Conservation (phyloP, 352 stramenopile genomes). For the Globisporangium lucens region DNA sequence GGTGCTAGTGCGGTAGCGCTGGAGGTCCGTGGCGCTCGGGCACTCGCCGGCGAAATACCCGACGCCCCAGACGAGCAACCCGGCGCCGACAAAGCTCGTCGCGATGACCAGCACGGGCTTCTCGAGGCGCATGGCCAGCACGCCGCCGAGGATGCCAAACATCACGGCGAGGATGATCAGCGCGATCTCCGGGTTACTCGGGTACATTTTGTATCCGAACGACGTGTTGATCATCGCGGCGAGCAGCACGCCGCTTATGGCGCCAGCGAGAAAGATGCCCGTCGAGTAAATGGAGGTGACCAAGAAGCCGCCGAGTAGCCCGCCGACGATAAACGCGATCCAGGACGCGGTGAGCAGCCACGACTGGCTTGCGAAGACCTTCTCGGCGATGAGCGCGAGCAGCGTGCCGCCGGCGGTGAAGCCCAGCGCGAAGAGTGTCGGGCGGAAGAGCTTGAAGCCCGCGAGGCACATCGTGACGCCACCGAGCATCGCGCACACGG, state of each 20-base stretch:
- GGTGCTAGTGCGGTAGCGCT: constrained; percentile 28
- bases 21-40: constrained; percentile 34
- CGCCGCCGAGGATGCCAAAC: constrained; percentile 37
- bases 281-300: constrained; percentile 43
- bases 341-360: constrained; percentile 45
- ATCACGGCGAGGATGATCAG: constrained; percentile 45
- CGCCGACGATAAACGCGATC: constrained; percentile 50
- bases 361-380: constrained; percentile 33
- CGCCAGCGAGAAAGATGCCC: constrained; percentile 55
- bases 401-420: constrained; percentile 52
- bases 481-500: constrained; percentile 33
- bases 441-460: constrained; percentile 58
- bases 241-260: constrained; percentile 35
- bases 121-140: constrained; percentile 48
- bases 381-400: constrained; percentile 29
- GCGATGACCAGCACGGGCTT: constrained; percentile 47
- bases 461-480: constrained; percentile 29
- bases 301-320: constrained; percentile 40
- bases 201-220: constrained; percentile 50
- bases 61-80: constrained; percentile 42
- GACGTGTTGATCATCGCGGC: constrained; percentile 45
- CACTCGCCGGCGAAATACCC: constrained; percentile 66
- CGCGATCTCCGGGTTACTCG: constrained; percentile 35
- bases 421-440: constrained; percentile 49
- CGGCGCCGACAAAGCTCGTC: constrained; percentile 50